Conservation (phyloP, 345 rosid species). For the Salix udensis region DNA sequence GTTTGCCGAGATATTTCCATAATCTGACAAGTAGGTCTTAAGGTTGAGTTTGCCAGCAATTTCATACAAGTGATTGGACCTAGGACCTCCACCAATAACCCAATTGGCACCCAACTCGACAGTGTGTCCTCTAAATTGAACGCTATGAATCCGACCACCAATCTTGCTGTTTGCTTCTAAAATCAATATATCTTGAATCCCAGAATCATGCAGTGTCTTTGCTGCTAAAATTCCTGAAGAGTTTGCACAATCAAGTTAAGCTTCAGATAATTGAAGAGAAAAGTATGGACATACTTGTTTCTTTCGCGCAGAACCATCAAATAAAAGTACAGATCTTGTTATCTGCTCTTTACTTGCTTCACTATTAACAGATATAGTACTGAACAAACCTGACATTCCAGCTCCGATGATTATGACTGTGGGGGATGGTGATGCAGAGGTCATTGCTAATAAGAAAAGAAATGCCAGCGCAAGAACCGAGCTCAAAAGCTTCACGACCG, state of each 20-base stretch:
- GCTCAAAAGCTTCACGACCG: no score
- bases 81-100: conserved; percentile 18
- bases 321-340: not conserved
- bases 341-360: not conserved
- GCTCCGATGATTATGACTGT: conserved; percentile 20
- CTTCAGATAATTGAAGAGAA: not conserved
- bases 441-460: no score
- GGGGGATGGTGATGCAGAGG: not conserved
- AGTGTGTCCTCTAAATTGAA: not conserved
- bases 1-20: conserved; percentile 14
- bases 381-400: conserved; percentile 13
- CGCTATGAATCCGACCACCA: conserved; percentile 16
- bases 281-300: not conserved
- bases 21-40: conserved; percentile 13
- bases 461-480: no score
- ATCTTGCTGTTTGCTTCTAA: conserved; percentile 12
- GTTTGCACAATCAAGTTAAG: no score
- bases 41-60: conserved; percentile 24
- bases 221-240: conserved; percentile 15
- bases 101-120: conserved; percentile 28
- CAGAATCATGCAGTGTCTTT: conserved; percentile 9
- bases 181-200: conserved; percentile 9
- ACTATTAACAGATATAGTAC: no score
- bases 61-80: conserved; percentile 8
- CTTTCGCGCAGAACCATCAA: not conserved